Percentiles rank a stretch among this genome's conserved stretches.
Evolutionary conservation across 129 eudicot species (phyloP).

Genomic region (Scalesia atractyloides): DNA sequence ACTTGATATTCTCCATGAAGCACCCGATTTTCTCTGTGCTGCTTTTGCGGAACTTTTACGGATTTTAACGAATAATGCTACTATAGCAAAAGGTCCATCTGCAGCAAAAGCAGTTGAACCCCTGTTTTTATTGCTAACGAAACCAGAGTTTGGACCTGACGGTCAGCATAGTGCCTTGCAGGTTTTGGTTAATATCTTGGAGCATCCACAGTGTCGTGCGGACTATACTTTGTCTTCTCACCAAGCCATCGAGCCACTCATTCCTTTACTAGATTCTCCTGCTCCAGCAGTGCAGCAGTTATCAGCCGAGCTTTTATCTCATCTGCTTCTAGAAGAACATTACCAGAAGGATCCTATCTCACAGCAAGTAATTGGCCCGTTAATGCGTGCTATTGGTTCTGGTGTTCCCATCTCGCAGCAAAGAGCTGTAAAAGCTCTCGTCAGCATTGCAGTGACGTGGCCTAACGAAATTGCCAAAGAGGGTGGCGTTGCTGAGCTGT

Average conservation of each 20-base stretch:
- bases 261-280: constrained; percentile 90
- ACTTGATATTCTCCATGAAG: constrained; percentile 88
- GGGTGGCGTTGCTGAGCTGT: constrained; percentile 94
- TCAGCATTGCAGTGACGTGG: constrained; percentile 72
- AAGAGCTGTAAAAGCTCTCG: constrained; percentile 93
- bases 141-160: constrained; percentile 84
- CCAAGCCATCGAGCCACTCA: constrained; percentile 87
- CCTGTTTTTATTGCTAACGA: constrained; percentile 65
- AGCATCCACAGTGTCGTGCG: constrained; percentile 94
- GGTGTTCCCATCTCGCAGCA: constrained; percentile 90
- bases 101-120: constrained; percentile 99
- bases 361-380: constrained; percentile 92
- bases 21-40: constrained; percentile 92
- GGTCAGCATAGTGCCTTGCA: constrained; percentile 98
- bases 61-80: constrained; percentile 88
- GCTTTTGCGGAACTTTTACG: constrained; percentile 90
- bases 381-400: constrained; percentile 84
- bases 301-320: constrained; percentile 96
- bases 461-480: constrained; percentile 98
- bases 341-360: constrained; percentile 77
- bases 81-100: constrained; percentile 94
- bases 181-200: constrained; percentile 90
- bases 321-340: constrained; percentile 82
- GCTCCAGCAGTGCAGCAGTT: constrained; percentile 91
- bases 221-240: constrained; percentile 77